Evolutionary conservation across 768 basidiomycete species (phyloP).

Genomic region (Ephemerocybe angulata): DNA sequence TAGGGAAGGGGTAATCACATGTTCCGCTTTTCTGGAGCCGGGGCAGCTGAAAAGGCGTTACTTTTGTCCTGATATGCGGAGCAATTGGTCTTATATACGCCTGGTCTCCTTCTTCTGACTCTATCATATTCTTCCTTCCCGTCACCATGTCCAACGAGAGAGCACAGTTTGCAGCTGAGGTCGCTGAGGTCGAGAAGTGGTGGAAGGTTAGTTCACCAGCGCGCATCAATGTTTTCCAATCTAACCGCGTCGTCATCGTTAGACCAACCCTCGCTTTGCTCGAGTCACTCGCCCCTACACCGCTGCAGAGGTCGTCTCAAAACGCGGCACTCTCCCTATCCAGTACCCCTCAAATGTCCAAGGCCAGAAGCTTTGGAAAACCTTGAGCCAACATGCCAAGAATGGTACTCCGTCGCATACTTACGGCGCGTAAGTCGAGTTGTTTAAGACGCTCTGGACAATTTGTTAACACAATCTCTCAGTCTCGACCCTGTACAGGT

Average conservation of each 20-base stretch:
- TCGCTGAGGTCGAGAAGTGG: constrained; percentile 84
- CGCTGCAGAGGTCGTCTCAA: constrained; percentile 88
- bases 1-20: constrained; percentile 44
- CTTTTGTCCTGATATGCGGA: constrained; percentile 18
- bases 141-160: constrained; percentile 61
- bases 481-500: constrained; percentile 97
- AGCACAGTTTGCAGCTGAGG: constrained; percentile 72
- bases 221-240: neutral
- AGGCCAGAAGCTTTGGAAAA: constrained; percentile 81
- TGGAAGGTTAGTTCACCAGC: constrained; percentile 65
- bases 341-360: constrained; percentile 81
- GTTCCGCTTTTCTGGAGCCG: constrained; percentile 22
- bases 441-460: neutral
- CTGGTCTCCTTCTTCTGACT: constrained; percentile 14
- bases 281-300: constrained; percentile 89
- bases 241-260: constrained; percentile 1
- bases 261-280: constrained; percentile 87
- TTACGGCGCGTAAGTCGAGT: constrained; percentile 92
- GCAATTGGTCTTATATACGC: constrained; percentile 24
- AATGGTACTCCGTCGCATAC: constrained; percentile 86
- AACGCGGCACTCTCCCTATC: constrained; percentile 84
- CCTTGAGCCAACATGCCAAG: constrained; percentile 74
- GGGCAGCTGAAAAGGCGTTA: constrained; percentile 22
- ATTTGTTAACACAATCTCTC: constrained; percentile 1
- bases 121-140: constrained; percentile 13